These are phyloP conservation scores for Clarkia xantiana DNA, from an alignment of 345 rosid species.

Conservation along the genomic window DNA sequence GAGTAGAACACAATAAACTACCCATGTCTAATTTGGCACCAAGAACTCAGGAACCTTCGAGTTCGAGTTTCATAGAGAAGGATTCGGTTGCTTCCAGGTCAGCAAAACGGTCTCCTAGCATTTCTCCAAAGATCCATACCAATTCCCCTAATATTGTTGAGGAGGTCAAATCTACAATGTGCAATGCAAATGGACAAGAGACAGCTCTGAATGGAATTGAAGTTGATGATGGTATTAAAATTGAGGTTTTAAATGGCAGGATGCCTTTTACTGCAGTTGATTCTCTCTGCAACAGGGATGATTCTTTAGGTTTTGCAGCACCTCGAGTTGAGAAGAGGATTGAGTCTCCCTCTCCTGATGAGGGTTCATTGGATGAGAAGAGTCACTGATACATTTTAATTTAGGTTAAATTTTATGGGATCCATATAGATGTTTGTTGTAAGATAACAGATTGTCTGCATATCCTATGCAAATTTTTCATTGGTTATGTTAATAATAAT, in stretches of 20 bases:
- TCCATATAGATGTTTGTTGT: too few species aligned
- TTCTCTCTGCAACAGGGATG: conserved; percentile 1
- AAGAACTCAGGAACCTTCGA: conserved; percentile 20
- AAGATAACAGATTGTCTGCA: too few species aligned
- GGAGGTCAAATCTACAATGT: conserved; percentile 2
- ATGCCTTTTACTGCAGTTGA: background rate
- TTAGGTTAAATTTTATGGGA: too few species aligned
- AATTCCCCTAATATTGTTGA: conserved; percentile 10
- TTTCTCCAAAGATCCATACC: conserved; percentile 25
- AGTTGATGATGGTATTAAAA: background rate
- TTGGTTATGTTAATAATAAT: too few species aligned
- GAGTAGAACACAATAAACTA: conserved; percentile 6
- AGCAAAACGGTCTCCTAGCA: conserved; percentile 17
- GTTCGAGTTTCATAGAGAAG: conserved; percentile 20
- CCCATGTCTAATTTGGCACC: too few species aligned
- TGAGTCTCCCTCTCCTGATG: background rate
- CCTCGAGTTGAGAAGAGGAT: background rate
- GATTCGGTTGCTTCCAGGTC: conserved; percentile 24
- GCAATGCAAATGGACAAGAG: too few species aligned
- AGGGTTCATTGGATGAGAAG: background rate
- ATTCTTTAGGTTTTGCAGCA: conserved; percentile 1
- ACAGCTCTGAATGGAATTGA: background rate
- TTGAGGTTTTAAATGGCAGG: background rate
- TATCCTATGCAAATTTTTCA: too few species aligned
- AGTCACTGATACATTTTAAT: too few species aligned